Percentiles rank a stretch among this genome's conserved stretches.
Conservation (phyloP, 208 protist species). For the Crithidia bombi region DNA sequence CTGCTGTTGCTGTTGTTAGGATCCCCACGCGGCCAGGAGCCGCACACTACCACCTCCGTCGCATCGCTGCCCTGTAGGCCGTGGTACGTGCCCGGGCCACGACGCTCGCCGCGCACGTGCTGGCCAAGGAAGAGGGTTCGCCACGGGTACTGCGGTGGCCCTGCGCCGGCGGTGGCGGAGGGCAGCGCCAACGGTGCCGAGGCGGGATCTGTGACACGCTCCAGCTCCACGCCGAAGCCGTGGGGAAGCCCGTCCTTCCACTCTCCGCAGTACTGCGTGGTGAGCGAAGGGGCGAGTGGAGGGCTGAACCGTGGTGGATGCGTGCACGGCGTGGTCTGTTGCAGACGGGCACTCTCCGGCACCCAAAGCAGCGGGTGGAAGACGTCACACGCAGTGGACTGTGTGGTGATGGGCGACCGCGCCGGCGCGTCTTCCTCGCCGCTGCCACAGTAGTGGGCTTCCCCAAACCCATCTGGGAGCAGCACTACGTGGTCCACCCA, state of each 20-base stretch:
- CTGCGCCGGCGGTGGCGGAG: conserved; percentile 17
- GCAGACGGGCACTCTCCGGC: conserved; percentile 3
- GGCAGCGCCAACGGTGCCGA: conserved; percentile 6
- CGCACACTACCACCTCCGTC: conserved; percentile 55
- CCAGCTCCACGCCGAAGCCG: conserved; percentile 65
- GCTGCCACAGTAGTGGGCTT: conserved; percentile 13
- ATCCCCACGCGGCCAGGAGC: conserved; percentile 44
- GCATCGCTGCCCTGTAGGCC: conserved; percentile 41
- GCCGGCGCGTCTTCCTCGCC: background rate
- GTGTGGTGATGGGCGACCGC: background rate
- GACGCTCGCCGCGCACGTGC: conserved; percentile 38
- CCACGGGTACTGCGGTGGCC: conserved; percentile 37
- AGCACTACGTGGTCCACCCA: conserved; percentile 32
- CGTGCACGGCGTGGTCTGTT: background rate
- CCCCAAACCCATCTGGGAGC: conserved; percentile 45
- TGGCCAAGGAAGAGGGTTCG: conserved; percentile 58
- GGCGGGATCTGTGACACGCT: conserved; percentile 27
- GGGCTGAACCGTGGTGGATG: background rate
- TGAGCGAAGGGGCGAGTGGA: background rate
- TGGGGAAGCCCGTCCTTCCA: conserved; percentile 60
- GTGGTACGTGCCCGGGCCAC: conserved; percentile 44
- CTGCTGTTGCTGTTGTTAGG: background rate
- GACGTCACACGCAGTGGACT: background rate
- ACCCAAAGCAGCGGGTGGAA: conserved; percentile 27
- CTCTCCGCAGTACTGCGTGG: conserved; percentile 53